Conservation (phyloP, 1,284 basidiomycete species). For the Fomitopsis pinicola region DNA sequence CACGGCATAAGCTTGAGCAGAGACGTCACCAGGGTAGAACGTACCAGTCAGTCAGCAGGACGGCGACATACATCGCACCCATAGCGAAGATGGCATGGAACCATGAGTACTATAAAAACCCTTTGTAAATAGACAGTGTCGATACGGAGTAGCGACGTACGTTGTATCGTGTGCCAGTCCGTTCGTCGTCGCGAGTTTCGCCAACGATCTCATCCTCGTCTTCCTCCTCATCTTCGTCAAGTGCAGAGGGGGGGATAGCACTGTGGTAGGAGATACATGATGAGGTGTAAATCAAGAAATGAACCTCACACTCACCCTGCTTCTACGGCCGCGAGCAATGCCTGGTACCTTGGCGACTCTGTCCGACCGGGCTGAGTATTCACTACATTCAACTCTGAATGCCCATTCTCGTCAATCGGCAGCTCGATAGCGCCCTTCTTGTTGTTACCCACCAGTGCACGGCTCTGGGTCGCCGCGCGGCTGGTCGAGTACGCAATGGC, state of each 20-base stretch:
- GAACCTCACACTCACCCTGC: slow-evolving; percentile 62
- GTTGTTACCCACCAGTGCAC: slow-evolving; percentile 81
- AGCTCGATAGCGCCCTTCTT: slow-evolving; percentile 57
- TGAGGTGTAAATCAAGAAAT: neutral
- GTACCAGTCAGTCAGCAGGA: slow-evolving; percentile 98
- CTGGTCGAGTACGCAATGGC: slow-evolving; percentile 98
- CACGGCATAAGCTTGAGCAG: slow-evolving; percentile 2
- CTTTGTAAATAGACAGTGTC: neutral
- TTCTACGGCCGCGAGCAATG: slow-evolving; percentile 91
- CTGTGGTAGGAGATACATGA: slow-evolving; percentile 30
- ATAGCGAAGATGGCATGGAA: slow-evolving; percentile 98
- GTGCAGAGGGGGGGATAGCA: slow-evolving; percentile 89
- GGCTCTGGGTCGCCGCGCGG: slow-evolving; percentile 92
- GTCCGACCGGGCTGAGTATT: slow-evolving; percentile 84
- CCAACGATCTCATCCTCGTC: slow-evolving; percentile 67
- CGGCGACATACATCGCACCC: slow-evolving; percentile 96
- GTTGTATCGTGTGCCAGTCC: slow-evolving; percentile 95
- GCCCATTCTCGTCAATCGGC: slow-evolving; percentile 48
- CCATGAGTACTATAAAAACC: slow-evolving; percentile 77
- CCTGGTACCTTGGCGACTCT: slow-evolving; percentile 91
- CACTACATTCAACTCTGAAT: slow-evolving; percentile 70
- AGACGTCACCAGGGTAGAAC: slow-evolving; percentile 25
- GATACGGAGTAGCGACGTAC: slow-evolving; percentile 39
- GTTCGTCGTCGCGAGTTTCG: slow-evolving; percentile 89
- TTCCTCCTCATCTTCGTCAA: slow-evolving; percentile 81